Evolutionary conservation across 2,329 filamentous ascomycete species (phyloP).

Genomic region (Sporothrix euskadiensis): DNA sequence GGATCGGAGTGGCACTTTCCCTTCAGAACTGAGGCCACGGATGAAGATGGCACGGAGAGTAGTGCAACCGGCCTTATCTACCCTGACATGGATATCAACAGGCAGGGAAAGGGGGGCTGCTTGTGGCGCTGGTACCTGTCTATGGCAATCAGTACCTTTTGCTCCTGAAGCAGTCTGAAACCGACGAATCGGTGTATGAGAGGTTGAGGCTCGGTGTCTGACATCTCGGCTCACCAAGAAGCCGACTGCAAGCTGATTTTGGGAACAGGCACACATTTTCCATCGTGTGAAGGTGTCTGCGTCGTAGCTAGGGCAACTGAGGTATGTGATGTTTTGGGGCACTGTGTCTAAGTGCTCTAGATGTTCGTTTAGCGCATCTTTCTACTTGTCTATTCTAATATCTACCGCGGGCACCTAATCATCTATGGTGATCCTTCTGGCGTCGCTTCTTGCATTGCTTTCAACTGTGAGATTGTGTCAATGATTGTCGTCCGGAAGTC

Average conservation of each 20-base stretch:
- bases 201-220: no score
- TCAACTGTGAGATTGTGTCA: constrained; percentile 22
- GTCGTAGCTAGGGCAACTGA: no score
- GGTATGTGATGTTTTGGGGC: no score
- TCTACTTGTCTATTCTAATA: background rate
- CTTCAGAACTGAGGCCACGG: background rate
- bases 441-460: background rate
- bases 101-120: no score
- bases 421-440: constrained; percentile 13
- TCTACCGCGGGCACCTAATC: no score
- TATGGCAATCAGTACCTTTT: background rate
- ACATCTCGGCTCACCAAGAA: no score
- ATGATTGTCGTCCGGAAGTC: constrained; percentile 19
- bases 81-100: background rate
- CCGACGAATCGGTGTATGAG: no score
- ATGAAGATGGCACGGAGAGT: background rate
- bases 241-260: no score
- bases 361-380: background rate
- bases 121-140: background rate
- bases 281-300: no score
- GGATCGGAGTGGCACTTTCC: background rate
- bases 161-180: no score
- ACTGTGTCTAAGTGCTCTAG: no score
- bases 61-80: background rate
- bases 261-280: no score